Conservation (phyloP, 257 asterid species). For the Solanum chiquidenum region DNA sequence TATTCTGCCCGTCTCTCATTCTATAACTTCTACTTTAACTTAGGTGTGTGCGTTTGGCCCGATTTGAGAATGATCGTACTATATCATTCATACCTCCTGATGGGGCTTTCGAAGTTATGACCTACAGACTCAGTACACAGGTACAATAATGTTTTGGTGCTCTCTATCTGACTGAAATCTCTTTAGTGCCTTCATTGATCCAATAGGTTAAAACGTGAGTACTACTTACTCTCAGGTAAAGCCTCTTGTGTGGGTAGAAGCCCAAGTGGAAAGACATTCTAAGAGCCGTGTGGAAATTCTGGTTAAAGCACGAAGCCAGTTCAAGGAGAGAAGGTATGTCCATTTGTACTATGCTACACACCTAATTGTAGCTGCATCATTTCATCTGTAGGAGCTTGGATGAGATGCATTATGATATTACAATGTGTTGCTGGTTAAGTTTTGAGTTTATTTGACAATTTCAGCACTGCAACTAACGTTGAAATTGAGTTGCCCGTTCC, state of each 20-base stretch:
- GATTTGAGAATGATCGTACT: conserved; percentile 93
- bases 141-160: conserved; percentile 17
- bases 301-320: conserved; percentile 93
- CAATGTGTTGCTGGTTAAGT: conserved; percentile 1
- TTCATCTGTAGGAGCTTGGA: not conserved
- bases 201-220: not conserved
- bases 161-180: not conserved
- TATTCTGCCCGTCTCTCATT: conserved; percentile 9
- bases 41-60: conserved; percentile 98
- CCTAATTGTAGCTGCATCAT: not conserved
- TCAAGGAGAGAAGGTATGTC: conserved; percentile 92
- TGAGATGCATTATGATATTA: not conserved
- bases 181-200: not conserved
- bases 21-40: not conserved
- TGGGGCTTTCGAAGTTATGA: conserved; percentile 99
- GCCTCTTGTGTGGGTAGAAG: conserved; percentile 97
- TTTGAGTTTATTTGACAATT: conserved; percentile 15
- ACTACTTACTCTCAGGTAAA: conserved; percentile 54
- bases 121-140: conserved; percentile 98
- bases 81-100: conserved; percentile 98
- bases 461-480: conserved; percentile 95
- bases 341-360: not conserved
- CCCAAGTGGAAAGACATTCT: conserved; percentile 87
- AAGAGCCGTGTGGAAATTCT: conserved; percentile 83
- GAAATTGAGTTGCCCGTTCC: conserved; percentile 98